Conservation (phyloP, 2,329 filamentous ascomycete genomes). For the Alternaria longipes region DNA sequence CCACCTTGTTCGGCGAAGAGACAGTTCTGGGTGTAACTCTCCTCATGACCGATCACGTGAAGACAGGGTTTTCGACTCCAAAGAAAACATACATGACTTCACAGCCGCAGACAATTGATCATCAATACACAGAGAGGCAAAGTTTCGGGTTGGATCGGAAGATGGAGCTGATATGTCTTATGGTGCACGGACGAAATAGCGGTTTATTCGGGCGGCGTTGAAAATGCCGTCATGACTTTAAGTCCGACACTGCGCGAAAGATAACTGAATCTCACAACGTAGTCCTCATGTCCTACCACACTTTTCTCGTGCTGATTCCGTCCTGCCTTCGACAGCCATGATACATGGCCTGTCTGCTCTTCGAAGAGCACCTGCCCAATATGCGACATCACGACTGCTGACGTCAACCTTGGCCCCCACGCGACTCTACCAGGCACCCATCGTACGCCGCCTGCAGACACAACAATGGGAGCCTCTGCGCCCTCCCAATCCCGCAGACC, state of each 20-base stretch:
- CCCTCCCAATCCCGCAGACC: conserved; percentile 79
- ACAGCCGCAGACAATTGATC: neutral
- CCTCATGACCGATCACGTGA: neutral
- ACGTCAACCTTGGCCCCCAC: conserved; percentile 22
- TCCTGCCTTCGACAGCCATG: conserved; percentile 41
- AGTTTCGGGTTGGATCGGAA: conserved; percentile 2
- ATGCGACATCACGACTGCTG: conserved; percentile 35
- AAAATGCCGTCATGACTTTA: conserved; percentile 39
- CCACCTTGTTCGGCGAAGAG: neutral
- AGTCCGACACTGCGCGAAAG: conserved; percentile 21
- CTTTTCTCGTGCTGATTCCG: conserved; percentile 9
- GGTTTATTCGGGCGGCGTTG: conserved; percentile 13
- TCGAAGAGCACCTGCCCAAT: conserved; percentile 36
- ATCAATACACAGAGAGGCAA: neutral
- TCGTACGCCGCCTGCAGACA: conserved; percentile 42
- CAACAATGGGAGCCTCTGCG: conserved; percentile 55
- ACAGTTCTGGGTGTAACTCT: neutral
- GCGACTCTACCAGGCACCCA: conserved; percentile 22
- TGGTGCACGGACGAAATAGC: conserved; percentile 14
- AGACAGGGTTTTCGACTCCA: neutral
- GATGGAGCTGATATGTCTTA: neutral
- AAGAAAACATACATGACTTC: neutral
- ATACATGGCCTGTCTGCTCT: conserved; percentile 51
- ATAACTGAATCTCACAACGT: conserved; percentile 15
- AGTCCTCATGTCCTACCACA: conserved; percentile 43